Conservation (phyloP, 352 stramenopile genomes). For the Pythium dissotocum region DNA sequence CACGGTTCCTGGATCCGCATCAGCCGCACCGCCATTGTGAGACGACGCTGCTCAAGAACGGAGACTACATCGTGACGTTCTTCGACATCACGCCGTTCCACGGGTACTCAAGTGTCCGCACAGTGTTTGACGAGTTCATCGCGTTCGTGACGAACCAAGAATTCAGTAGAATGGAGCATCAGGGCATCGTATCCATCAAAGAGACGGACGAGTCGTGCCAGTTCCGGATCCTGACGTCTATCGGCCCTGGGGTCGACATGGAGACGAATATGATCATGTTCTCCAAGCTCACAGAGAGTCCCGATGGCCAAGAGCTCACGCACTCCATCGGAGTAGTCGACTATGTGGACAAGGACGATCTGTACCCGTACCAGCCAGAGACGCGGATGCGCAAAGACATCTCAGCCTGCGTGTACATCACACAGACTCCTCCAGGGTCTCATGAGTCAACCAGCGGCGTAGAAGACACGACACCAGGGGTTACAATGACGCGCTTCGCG, state of each 20-base stretch:
- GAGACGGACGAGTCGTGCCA: neutral
- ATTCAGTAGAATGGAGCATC: constrained; percentile 19
- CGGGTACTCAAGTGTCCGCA: constrained; percentile 1
- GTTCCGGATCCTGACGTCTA: neutral
- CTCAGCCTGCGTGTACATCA: constrained; percentile 7
- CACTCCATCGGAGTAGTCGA: constrained; percentile 10
- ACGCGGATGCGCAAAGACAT: constrained; percentile 12
- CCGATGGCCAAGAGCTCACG: neutral
- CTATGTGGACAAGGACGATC: constrained; percentile 21
- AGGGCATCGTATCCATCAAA: constrained; percentile 12
- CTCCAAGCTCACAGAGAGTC: constrained; percentile 10
- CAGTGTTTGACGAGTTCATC: constrained; percentile 18
- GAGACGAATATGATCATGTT: constrained; percentile 23
- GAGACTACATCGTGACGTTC: constrained; percentile 15
- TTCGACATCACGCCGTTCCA: constrained; percentile 22
- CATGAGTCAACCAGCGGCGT: neutral
- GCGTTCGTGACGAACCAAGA: constrained; percentile 16
- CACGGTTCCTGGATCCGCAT: constrained; percentile 12
- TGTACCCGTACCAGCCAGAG: constrained; percentile 17
- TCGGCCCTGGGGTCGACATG: constrained; percentile 1
- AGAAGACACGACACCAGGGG: neutral
- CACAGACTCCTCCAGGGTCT: constrained; percentile 1
- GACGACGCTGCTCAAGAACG: constrained; percentile 14
- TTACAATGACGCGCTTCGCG: constrained; percentile 7
- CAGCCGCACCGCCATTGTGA: constrained; percentile 18